These are phyloP conservation scores for Moesziomyces sp. DNA, from an alignment of 1,284 basidiomycete genomes.

Conservation along the genomic window DNA sequence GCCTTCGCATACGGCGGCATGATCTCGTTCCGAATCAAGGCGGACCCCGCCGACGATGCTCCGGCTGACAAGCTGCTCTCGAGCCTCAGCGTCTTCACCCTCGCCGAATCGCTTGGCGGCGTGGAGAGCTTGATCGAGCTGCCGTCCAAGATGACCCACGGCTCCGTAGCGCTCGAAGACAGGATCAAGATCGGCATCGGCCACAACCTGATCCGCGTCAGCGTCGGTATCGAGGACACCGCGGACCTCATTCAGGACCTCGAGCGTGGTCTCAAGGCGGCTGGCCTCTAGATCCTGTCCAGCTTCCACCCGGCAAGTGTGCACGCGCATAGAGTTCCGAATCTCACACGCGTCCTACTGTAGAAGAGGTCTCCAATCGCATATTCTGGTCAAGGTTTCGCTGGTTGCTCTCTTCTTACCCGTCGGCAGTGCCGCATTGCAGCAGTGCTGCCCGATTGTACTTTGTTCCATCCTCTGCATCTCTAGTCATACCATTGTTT, in stretches of 20 bases:
- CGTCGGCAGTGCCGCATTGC: neutral
- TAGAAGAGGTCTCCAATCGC: conserved; percentile 1
- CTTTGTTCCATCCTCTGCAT: neutral
- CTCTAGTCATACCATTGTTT: too few species aligned
- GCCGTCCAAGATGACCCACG: conserved; percentile 69
- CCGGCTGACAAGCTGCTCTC: conserved; percentile 80
- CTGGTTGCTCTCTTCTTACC: neutral
- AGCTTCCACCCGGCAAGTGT: too few species aligned
- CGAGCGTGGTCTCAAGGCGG: conserved; percentile 74
- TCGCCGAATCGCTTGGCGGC: conserved; percentile 90
- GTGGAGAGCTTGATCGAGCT: conserved; percentile 88
- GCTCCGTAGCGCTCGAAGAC: conserved; percentile 77
- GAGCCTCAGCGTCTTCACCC: conserved; percentile 77
- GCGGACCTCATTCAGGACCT: conserved; percentile 84
- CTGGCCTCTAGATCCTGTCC: conserved; percentile 23
- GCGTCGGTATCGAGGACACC: conserved; percentile 87
- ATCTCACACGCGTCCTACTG: neutral
- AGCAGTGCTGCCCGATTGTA: neutral
- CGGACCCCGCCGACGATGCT: conserved; percentile 45
- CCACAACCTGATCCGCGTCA: conserved; percentile 82
- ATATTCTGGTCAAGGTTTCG: too few species aligned
- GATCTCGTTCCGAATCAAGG: conserved; percentile 69
- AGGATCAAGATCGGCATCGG: conserved; percentile 72
- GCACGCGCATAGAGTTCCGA: conserved; percentile 4
- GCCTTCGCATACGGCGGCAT: conserved; percentile 69